Evolutionary conservation across 2,329 filamentous ascomycete genomes (phyloP).

Genomic region (Aureobasidium melanogenum): DNA sequence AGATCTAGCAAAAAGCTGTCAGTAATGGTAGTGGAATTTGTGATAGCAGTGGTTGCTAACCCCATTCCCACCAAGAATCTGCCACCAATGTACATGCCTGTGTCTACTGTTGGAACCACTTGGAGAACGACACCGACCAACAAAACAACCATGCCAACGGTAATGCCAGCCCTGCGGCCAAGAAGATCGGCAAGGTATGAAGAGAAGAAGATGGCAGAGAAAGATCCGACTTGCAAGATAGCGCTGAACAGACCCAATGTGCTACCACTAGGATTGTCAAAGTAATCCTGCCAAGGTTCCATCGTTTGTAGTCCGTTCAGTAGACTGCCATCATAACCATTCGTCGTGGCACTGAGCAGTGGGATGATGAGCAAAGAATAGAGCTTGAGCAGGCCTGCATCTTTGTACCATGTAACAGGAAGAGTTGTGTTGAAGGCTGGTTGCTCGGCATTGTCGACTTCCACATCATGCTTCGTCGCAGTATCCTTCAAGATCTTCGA

Average conservation of each 20-base stretch:
- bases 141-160: conserved; percentile 39
- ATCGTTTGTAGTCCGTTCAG: conserved; percentile 1
- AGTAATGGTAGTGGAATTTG: background rate
- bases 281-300: background rate
- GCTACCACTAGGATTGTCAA: background rate
- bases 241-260: background rate
- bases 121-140: conserved; percentile 28
- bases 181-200: conserved; percentile 32
- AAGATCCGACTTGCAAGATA: background rate
- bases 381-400: conserved; percentile 16
- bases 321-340: conserved; percentile 1
- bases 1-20: background rate
- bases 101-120: background rate
- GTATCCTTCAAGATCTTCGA: background rate
- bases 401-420: conserved; percentile 12
- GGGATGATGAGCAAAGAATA: conserved; percentile 10
- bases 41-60: background rate
- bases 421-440: background rate
- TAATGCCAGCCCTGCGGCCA: conserved; percentile 39
- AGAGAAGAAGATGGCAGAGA: background rate
- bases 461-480: background rate
- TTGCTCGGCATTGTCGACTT: background rate
- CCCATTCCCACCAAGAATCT: background rate
- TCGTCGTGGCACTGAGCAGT: conserved; percentile 10
- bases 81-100: conserved; percentile 6